phyloP scores from a whole-genome alignment of 164 flowering plant species.

The Sextonia rubra region DNA sequence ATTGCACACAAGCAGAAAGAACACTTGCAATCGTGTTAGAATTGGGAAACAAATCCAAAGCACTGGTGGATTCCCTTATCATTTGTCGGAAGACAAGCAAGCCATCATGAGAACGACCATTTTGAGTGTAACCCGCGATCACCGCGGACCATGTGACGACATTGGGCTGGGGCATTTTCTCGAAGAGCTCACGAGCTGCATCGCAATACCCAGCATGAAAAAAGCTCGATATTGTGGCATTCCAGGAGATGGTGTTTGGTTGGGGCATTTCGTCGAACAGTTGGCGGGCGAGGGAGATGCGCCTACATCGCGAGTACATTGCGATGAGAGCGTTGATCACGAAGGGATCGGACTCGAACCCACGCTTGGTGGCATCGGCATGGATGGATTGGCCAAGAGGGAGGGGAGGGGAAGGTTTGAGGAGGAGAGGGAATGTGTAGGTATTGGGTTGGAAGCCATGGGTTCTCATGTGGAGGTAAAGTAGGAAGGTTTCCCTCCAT shows the following conservation, averaged over 20 bases:
- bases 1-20: constrained; percentile 20
- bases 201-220: constrained; percentile 19
- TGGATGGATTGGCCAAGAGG: constrained; percentile 18
- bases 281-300: constrained; percentile 11
- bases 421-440: constrained; percentile 20
- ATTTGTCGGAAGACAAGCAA: constrained; percentile 17
- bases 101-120: constrained; percentile 12
- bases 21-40: constrained; percentile 19
- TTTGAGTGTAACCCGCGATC: constrained; percentile 21
- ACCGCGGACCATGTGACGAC: constrained; percentile 24
- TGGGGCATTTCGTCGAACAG: constrained; percentile 20
- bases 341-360: constrained; percentile 15
- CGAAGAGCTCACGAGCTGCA: constrained; percentile 13
- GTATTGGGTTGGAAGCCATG: constrained; percentile 22
- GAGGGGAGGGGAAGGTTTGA: constrained; percentile 9
- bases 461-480: constrained; percentile 12
- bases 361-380: constrained; percentile 20
- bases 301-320: constrained; percentile 12
- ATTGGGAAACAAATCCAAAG: constrained; percentile 11
- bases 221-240: constrained; percentile 17
- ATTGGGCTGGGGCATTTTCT: constrained; percentile 14
- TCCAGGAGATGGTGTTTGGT: constrained; percentile 15
- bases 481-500: constrained; percentile 17
- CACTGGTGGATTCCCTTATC: constrained; percentile 6
- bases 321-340: constrained; percentile 16